These are phyloP conservation scores for Fomitopsis serialis DNA, from an alignment of 768 basidiomycete genomes.

Conservation along the genomic window DNA sequence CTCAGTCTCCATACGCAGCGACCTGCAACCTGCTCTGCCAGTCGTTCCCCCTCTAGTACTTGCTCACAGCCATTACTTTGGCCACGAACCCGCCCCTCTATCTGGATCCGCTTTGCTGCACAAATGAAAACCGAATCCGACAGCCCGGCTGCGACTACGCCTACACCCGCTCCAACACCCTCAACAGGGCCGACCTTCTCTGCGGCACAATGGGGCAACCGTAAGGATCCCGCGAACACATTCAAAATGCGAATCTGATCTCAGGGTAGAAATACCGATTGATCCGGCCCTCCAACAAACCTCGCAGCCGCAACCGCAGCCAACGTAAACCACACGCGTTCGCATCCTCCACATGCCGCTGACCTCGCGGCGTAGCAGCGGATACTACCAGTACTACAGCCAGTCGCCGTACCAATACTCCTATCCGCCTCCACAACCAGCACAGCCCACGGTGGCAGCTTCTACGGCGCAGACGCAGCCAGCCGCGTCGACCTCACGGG, in stretches of 20 bases:
- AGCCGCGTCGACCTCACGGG: constrained; percentile 7
- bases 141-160: constrained; percentile 11
- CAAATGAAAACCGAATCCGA: constrained; percentile 43
- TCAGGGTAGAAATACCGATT: constrained; percentile 50
- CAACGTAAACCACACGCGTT: constrained; percentile 10
- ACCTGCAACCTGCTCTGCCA: too few species aligned
- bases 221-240: constrained; percentile 21
- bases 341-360: background rate
- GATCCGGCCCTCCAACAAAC: constrained; percentile 68
- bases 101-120: too few species aligned
- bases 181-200: constrained; percentile 29
- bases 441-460: constrained; percentile 20
- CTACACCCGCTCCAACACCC: constrained; percentile 9
- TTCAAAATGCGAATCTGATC: background rate
- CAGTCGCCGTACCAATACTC: constrained; percentile 35
- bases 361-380: constrained; percentile 4
- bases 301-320: constrained; percentile 33
- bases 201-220: constrained; percentile 36
- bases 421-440: constrained; percentile 38
- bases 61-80: too few species aligned
- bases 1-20: too few species aligned
- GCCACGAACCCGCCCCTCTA: too few species aligned
- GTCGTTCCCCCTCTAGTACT: too few species aligned
- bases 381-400: constrained; percentile 34
- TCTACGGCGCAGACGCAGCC: constrained; percentile 7